Conservation (phyloP, 345 rosid genomes). For the Eucalyptus globulus region DNA sequence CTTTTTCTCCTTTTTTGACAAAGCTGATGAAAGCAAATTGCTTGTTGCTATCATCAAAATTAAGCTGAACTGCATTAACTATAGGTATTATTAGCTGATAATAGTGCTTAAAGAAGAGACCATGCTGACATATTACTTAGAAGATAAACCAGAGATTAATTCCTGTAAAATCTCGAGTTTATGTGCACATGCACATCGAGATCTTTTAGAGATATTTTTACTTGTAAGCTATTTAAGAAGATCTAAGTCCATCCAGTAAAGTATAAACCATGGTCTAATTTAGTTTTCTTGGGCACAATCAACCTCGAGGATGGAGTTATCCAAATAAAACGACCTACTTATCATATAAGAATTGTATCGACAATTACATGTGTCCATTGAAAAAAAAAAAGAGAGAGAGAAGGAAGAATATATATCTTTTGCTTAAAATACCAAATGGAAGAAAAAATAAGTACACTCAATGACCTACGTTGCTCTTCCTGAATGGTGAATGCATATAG, state of each 20-base stretch:
- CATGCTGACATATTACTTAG: not conserved
- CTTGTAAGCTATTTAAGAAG: not conserved
- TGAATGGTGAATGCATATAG: not conserved
- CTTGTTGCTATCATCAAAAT: not conserved
- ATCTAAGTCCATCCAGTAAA: not conserved
- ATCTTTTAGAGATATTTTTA: not conserved
- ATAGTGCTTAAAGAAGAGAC: not conserved
- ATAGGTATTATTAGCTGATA: not conserved
- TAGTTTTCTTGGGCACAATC: not conserved
- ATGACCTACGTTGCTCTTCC: not conserved
- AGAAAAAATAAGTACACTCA: not conserved
- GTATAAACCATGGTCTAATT: not conserved
- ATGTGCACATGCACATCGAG: not conserved
- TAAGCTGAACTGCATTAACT: not conserved
- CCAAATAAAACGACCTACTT: not conserved
- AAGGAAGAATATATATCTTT: not conserved
- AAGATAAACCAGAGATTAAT: not conserved
- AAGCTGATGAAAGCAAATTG: not conserved
- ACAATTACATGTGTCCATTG: not conserved
- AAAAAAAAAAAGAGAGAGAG: not conserved
- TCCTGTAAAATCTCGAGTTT: not conserved
- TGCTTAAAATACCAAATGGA: not conserved
- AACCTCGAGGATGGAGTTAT: not conserved
- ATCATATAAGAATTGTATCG: not conserved
- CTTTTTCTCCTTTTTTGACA: not conserved